These are phyloP conservation scores for Chaetomium sp. DNA, from an alignment of 2,329 filamentous ascomycete genomes.

Conservation along the genomic window DNA sequence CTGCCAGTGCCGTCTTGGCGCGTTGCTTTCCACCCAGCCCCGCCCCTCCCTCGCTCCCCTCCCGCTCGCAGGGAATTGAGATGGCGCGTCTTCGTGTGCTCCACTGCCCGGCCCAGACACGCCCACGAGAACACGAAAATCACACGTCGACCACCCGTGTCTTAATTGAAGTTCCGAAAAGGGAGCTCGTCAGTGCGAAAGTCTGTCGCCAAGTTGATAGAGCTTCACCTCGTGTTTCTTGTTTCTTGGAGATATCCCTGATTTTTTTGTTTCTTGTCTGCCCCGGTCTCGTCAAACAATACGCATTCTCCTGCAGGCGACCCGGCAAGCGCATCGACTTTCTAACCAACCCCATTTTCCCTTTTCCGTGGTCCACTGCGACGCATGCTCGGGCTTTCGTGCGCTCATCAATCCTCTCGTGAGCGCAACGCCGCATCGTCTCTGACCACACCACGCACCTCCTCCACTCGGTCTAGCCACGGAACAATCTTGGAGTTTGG, in stretches of 20 bases:
- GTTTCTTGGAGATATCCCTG: not conserved
- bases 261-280: not conserved
- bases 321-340: slow-evolving; percentile 26
- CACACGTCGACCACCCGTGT: slow-evolving; percentile 31
- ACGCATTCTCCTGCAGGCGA: slow-evolving; percentile 25
- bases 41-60: not conserved
- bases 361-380: slow-evolving; percentile 28
- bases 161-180: slow-evolving; percentile 33
- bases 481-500: not conserved
- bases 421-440: slow-evolving; percentile 8
- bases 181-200: slow-evolving; percentile 10
- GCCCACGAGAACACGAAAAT: slow-evolving; percentile 36
- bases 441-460: not conserved
- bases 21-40: not conserved
- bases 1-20: not conserved
- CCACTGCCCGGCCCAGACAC: slow-evolving; percentile 28
- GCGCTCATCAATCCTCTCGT: slow-evolving; percentile 9
- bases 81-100: slow-evolving; percentile 26
- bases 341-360: slow-evolving; percentile 24
- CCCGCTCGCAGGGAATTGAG: not conserved
- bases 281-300: slow-evolving; percentile 3
- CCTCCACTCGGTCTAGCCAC: not conserved
- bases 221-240: not conserved
- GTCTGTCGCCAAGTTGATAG: not conserved
- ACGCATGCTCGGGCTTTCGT: slow-evolving; percentile 23